Base-by-base conservation (phyloP, 352 stramenopile species). In the Pythium sukuiense region DNA sequence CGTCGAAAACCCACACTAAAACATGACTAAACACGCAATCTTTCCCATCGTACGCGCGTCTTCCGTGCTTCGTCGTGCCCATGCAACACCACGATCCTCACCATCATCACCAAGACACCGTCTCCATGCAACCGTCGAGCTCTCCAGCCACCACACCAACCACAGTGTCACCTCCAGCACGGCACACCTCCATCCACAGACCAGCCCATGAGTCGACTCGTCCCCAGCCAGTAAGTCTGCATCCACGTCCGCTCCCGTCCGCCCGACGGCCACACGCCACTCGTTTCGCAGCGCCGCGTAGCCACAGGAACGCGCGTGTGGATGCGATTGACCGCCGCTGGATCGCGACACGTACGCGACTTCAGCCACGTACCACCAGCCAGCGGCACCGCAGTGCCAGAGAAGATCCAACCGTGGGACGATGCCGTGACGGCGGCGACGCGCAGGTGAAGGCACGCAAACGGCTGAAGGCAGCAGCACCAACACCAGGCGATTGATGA, bases 331-430 rank as follows among this genome's bases (percentile, higher is more conserved):
- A 49, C 41, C 16, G 41, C 41, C 41, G 41, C 16, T 49, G 41
- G 41, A 49, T 49, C 41, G 41, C 13, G 32, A 5, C 0, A 35
- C 5, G 32, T 9, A 35, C 5, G 32, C 41, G 41, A 49, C 41
- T 49, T 26, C 16, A 2, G n/a, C 41, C 5, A 26, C 55, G 24
- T 61, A 61, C 55, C 55, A 61, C 57, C 41, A 55, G 32, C 26
- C 26, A 41, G 50, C 50, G 65, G 65, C 54, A 71, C 65, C 65
- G 59, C 65, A 66, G 58, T 58, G 45, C 50, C 52, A 71, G 65
- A 71, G 59, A 63, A 33, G 16, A 32, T 58, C 43, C 65, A 49
- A 45, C 26, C 9, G 30, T 46, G 43, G 41, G 14, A 49, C 41
- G 41, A 49, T 49, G 41, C 41, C n/a, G 41, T 49, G 41, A 49